These are phyloP conservation scores for Angophora floribunda DNA, from an alignment of 345 rosid genomes.

Conservation along the genomic window DNA sequence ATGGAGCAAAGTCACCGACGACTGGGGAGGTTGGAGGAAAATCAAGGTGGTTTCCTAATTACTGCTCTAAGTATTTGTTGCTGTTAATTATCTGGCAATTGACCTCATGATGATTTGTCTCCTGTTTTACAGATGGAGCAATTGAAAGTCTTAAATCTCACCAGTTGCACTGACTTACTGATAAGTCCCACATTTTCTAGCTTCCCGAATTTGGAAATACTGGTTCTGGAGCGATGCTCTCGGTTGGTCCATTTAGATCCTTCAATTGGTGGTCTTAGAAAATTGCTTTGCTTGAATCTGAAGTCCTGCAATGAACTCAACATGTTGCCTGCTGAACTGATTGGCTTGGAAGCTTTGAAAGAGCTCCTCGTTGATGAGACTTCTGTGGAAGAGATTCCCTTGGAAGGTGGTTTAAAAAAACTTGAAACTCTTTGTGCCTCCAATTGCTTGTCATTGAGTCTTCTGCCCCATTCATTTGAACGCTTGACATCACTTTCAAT, in stretches of 20 bases:
- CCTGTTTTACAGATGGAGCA: background rate
- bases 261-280: background rate
- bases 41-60: background rate
- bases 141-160: background rate
- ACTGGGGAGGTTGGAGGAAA: background rate
- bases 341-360: background rate
- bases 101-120: background rate
- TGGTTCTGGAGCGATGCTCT: background rate
- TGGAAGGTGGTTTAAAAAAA: no score
- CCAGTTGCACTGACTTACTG: no score
- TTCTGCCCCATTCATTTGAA: no score
- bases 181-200: no score
- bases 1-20: background rate
- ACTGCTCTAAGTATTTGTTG: background rate
- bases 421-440: background rate
- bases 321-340: background rate
- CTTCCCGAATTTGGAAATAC: background rate
- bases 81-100: background rate
- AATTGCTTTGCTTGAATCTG: background rate
- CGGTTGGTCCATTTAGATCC: background rate
- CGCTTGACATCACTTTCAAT: background rate
- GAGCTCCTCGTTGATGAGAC: background rate
- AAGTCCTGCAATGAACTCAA: background rate
- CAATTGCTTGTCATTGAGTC: background rate
- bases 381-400: background rate